A percentile compares a stretch with the other conserved stretches of the same genome.
Conservation (phyloP, 306 rosid species). For the Casuarina glauca region DNA sequence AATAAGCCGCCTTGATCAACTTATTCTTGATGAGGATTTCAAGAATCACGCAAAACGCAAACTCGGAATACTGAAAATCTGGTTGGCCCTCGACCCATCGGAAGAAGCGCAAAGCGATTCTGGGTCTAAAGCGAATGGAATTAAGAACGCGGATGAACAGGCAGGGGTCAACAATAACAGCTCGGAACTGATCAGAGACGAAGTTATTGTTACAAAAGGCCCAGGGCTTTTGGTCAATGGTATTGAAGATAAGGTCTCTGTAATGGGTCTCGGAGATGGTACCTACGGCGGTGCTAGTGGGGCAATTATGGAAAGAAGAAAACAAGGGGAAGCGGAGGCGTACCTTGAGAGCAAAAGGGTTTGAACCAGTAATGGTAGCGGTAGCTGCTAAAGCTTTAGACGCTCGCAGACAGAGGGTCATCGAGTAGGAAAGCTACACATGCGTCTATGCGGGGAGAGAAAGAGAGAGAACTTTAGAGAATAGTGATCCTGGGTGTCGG, state of each 20-base stretch:
- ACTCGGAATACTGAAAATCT: slow-evolving; percentile 42
- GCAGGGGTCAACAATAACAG: slow-evolving; percentile 55
- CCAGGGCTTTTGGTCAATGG: slow-evolving; percentile 43
- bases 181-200: slow-evolving; percentile 38
- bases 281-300: slow-evolving; percentile 16
- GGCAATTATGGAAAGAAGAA: slow-evolving; percentile 32
- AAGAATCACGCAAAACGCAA: slow-evolving; percentile 48
- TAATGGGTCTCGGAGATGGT: slow-evolving; percentile 24
- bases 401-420: slow-evolving; percentile 71
- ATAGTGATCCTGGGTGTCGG: not conserved
- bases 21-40: slow-evolving; percentile 58
- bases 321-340: slow-evolving; percentile 46
- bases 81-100: slow-evolving; percentile 67
- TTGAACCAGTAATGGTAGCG: slow-evolving; percentile 5
- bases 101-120: slow-evolving; percentile 59
- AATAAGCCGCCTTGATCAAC: slow-evolving; percentile 50
- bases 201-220: slow-evolving; percentile 31
- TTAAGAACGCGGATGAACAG: slow-evolving; percentile 51
- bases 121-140: slow-evolving; percentile 46
- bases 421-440: slow-evolving; percentile 46
- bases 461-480: not conserved
- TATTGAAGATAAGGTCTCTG: slow-evolving; percentile 45
- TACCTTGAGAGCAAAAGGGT: slow-evolving; percentile 40
- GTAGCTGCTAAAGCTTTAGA: slow-evolving; percentile 44
- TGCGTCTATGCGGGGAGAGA: slow-evolving; percentile 7